Evolutionary conservation across 2,329 filamentous ascomycete species (phyloP).

Genomic region (Exophiala bonariae): DNA sequence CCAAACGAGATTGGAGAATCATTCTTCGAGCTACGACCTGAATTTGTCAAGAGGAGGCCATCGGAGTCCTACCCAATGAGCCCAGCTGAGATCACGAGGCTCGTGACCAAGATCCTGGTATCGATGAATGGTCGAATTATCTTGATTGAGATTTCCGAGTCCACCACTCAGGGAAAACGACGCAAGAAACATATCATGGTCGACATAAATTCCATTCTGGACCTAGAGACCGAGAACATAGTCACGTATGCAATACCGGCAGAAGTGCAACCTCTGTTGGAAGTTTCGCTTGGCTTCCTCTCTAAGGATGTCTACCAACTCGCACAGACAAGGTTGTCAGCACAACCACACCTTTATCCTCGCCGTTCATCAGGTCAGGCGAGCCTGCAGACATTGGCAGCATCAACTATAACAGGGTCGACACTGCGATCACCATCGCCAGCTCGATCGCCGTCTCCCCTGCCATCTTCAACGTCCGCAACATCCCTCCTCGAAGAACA

Average conservation of each 20-base stretch:
- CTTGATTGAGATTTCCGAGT: conserved; percentile 6
- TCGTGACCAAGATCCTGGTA: conserved; percentile 5
- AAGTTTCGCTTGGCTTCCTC: conserved; percentile 6
- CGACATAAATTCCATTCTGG: background rate
- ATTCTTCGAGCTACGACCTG: background rate
- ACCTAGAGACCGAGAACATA: background rate
- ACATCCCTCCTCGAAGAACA: conserved; percentile 1
- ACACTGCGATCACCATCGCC: too few species aligned
- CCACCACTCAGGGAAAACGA: conserved; percentile 4
- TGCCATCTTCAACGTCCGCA: background rate
- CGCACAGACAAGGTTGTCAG: background rate
- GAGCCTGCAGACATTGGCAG: too few species aligned
- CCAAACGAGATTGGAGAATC: background rate
- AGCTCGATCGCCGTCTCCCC: background rate
- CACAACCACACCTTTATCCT: background rate
- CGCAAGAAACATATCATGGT: conserved; percentile 6
- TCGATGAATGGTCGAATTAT: conserved; percentile 1
- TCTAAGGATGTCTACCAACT: background rate
- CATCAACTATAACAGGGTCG: too few species aligned
- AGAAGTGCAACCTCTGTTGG: conserved; percentile 4
- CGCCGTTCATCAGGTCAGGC: background rate
- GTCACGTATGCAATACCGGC: background rate
- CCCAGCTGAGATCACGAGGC: conserved; percentile 4
- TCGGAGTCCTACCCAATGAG: conserved; percentile 7
- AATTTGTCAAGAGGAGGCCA: background rate